Base-by-base conservation (phyloP, 2,329 filamentous ascomycete genomes). In the Huntiella omanensis region DNA sequence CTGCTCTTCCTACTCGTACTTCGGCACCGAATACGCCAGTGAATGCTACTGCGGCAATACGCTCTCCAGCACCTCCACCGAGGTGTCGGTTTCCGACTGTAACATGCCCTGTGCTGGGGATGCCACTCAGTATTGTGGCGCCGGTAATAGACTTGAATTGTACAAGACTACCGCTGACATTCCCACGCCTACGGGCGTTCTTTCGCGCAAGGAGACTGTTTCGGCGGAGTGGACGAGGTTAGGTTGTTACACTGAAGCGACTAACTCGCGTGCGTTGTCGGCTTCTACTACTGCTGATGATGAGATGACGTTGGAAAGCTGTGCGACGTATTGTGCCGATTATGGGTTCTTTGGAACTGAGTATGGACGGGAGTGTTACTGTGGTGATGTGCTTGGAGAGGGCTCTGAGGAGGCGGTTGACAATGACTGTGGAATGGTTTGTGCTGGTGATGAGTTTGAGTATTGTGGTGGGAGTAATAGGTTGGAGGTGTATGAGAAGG, bases 21-120 rank as follows among this genome's bases (percentile, higher is more conserved):
- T 64, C 58, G 69, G 64, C 2, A 65, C 68, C 4, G 68, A 73
- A 52, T 72, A 67, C 50, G 66, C 67, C 7, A 60, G 65, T 22
- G 68, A 72, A 55, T 71, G 68, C 55, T 71, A 67, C 52, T 72
- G 68, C 54, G 68, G 66, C 33, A 65, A 70, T 52, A 56, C 54
- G 4, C 55, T 69, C 7, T 54, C 54, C 16, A 44, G 52, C 22
- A 55, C 54, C 28, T 57, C 56, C 37, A 48, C 50, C 4, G 54
- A 53, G 5, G 60, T 58, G 2, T 54, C 57, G 4, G 41, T 60
- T 13, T 50, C 48, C 4, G 56, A 63, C 13, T 63, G 60, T 56
- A 58, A 58, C 51, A 62, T 66, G 56, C 50, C 55, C 12, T 67
- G 64, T 52, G 59, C 57, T n/a, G 64, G 64, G 35, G 60, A 66